A percentile compares a stretch with the other conserved stretches of the same genome.
Conservation (phyloP, 495 filamentous ascomycete species). For the Lepidopterella palustris region DNA sequence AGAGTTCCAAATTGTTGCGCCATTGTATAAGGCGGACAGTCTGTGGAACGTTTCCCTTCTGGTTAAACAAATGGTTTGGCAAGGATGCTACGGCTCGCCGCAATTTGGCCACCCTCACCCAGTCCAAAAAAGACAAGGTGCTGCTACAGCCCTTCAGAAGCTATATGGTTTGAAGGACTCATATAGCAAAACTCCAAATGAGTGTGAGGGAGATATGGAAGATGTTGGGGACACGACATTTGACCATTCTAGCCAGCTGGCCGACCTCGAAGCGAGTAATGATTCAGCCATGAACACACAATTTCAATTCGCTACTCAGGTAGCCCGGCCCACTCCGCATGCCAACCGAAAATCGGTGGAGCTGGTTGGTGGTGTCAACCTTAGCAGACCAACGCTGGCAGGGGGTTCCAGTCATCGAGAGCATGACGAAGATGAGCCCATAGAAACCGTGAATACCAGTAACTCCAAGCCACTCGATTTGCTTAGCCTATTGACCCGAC, state of each 20-base stretch:
- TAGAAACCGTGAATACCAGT: too few species aligned
- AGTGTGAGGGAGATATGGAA: background rate
- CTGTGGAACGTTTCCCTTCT: background rate
- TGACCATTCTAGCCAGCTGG: background rate
- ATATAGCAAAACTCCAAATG: background rate
- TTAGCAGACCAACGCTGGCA: background rate
- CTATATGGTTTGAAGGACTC: background rate
- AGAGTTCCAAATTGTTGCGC: slow-evolving; percentile 1
- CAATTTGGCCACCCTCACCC: background rate
- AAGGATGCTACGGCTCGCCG: background rate
- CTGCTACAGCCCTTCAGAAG: background rate
- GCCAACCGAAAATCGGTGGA: background rate
- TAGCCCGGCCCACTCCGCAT: background rate
- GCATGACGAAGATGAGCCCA: background rate
- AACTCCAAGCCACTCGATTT: too few species aligned
- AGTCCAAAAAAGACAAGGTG: background rate
- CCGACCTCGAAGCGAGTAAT: background rate
- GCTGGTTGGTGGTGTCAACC: background rate
- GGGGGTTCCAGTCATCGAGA: background rate
- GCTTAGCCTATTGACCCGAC: background rate
- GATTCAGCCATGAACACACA: slow-evolving; percentile 3
- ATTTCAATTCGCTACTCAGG: slow-evolving; percentile 13
- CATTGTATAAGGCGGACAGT: background rate
- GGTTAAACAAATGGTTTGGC: background rate
- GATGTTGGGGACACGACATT: background rate